phyloP scores from a whole-genome alignment of 2,329 filamentous ascomycete genomes.

The Hortaea sp. region DNA sequence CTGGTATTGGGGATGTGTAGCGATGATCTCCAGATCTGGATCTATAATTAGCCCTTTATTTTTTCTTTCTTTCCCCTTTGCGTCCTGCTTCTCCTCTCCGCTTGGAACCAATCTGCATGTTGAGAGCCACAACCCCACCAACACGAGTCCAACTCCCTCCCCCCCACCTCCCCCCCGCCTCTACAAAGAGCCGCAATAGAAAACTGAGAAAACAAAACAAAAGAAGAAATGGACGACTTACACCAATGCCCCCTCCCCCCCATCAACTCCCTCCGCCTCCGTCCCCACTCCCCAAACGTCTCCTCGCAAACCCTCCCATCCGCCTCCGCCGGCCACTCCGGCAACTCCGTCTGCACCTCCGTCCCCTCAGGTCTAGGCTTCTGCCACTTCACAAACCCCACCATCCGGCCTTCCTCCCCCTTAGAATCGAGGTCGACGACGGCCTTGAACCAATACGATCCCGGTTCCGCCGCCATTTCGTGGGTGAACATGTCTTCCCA shows the following conservation, averaged over 20 bases:
- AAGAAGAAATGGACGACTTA: slow-evolving; percentile 6
- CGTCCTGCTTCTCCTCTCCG: background rate
- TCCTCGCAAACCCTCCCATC: slow-evolving; percentile 14
- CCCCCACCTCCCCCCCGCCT: too few relatives aligned
- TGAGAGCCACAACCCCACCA: too few relatives aligned
- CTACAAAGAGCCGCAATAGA: too few relatives aligned
- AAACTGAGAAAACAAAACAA: too few relatives aligned
- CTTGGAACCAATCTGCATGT: too few relatives aligned
- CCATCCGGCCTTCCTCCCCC: slow-evolving; percentile 8
- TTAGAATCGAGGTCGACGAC: slow-evolving; percentile 2
- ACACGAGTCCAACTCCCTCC: too few relatives aligned
- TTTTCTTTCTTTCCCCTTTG: background rate
- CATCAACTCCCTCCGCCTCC: slow-evolving; percentile 14
- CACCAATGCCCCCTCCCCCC: slow-evolving; percentile 19
- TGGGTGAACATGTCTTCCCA: slow-evolving; percentile 16
- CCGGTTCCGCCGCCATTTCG: slow-evolving; percentile 12
- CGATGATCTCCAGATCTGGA: slow-evolving; percentile 22
- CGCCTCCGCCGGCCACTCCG: slow-evolving; percentile 17
- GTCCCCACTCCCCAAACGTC: slow-evolving; percentile 20
- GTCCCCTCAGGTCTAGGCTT: slow-evolving; percentile 9
- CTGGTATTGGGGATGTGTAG: slow-evolving; percentile 29
- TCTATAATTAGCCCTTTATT: background rate
- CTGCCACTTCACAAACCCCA: slow-evolving; percentile 18
- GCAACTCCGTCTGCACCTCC: slow-evolving; percentile 2
- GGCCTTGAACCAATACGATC: slow-evolving; percentile 18